phyloP scores from a whole-genome alignment of 1,284 basidiomycete genomes.

The Rhizoctonia solani region DNA sequence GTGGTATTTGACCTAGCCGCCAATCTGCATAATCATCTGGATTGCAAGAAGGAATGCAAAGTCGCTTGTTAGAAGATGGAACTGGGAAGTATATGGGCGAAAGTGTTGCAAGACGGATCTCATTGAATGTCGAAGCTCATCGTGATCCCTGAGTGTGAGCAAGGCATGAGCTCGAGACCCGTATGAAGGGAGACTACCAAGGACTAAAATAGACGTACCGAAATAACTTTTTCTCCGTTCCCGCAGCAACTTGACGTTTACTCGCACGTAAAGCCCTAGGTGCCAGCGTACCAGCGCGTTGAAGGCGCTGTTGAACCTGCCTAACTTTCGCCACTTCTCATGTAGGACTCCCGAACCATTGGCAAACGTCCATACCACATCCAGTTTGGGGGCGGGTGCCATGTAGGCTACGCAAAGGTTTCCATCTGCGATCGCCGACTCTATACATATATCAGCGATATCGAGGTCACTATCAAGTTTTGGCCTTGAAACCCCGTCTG shows the following conservation, averaged over 20 bases:
- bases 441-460: slow-evolving; percentile 8
- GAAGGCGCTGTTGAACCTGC: slow-evolving; percentile 27
- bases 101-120: slow-evolving; percentile 37
- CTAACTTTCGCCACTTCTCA: slow-evolving; percentile 28
- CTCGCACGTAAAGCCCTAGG: neutral
- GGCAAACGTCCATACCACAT: slow-evolving; percentile 37
- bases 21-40: slow-evolving; percentile 12
- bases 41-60: slow-evolving; percentile 34
- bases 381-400: slow-evolving; percentile 16
- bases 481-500: neutral
- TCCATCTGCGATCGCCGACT: neutral
- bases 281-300: slow-evolving; percentile 7
- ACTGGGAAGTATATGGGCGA: slow-evolving; percentile 1
- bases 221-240: slow-evolving; percentile 20
- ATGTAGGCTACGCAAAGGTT: neutral
- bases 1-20: slow-evolving; percentile 38
- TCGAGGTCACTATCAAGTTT: neutral
- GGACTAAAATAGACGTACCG: slow-evolving; percentile 29
- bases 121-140: slow-evolving; percentile 38
- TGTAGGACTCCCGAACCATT: slow-evolving; percentile 36
- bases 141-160: slow-evolving; percentile 35
- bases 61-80: slow-evolving; percentile 36
- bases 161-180: neutral
- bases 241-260: neutral
- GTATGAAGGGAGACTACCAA: neutral